Conservation (phyloP, 768 basidiomycete genomes). For the Lactarius psammicola region DNA sequence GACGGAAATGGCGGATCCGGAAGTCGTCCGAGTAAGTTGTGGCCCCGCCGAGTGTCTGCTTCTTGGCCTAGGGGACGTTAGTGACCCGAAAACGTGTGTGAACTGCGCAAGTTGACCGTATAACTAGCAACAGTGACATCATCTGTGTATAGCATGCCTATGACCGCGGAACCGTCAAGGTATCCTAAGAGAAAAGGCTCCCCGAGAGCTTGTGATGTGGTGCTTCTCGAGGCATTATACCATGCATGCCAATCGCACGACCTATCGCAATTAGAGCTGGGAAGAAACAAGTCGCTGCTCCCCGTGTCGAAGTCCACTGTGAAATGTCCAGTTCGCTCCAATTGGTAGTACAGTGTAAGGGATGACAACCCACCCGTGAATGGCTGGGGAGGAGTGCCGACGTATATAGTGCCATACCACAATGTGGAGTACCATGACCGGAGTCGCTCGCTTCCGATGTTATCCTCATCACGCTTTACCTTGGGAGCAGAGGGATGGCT, state of each 20-base stretch:
- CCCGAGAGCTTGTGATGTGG: conserved; percentile 29
- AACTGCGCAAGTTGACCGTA: conserved; percentile 26
- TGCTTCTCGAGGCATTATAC: conserved; percentile 9
- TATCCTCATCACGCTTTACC: background rate
- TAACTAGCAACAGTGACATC: conserved; percentile 17
- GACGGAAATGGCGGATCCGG: conserved; percentile 27
- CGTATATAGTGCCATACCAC: conserved; percentile 14
- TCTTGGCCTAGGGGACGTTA: conserved; percentile 25
- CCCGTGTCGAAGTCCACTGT: conserved; percentile 42
- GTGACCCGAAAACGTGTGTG: background rate
- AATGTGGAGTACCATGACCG: too few relatives aligned
- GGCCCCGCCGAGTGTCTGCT: conserved; percentile 47
- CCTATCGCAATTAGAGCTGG: conserved; percentile 32
- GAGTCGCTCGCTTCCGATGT: background rate
- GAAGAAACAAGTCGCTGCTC: conserved; percentile 38
- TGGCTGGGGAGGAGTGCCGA: conserved; percentile 16
- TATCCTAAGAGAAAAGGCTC: conserved; percentile 39
- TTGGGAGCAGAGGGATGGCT: background rate
- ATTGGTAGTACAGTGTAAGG: background rate
- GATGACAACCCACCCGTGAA: conserved; percentile 7
- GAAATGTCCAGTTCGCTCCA: background rate
- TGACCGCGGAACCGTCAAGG: conserved; percentile 40
- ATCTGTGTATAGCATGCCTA: conserved; percentile 44
- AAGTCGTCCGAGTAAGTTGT: conserved; percentile 35
- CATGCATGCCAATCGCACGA: conserved; percentile 32